These are phyloP conservation scores for Pyrrhoderma lamaoense DNA, from an alignment of 1,284 basidiomycete genomes.

Conservation along the genomic window DNA sequence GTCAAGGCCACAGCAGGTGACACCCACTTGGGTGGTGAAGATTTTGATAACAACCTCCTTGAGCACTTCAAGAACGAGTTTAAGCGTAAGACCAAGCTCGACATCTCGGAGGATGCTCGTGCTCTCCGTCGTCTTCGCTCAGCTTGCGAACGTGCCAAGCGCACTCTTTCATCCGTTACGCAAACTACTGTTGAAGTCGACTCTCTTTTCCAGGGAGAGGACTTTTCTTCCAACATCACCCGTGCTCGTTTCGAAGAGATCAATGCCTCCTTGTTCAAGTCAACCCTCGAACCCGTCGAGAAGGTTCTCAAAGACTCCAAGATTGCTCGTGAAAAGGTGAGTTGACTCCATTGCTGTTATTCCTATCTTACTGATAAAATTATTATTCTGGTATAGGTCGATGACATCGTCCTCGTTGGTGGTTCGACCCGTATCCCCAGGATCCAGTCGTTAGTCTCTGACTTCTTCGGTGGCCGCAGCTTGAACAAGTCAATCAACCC, in stretches of 20 bases:
- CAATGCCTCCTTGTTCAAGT: slow-evolving; percentile 91
- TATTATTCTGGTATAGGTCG: slow-evolving; percentile 47
- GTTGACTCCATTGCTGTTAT: no score
- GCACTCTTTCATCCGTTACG: slow-evolving; percentile 94
- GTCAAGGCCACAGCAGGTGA: slow-evolving; percentile 98
- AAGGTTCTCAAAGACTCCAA: slow-evolving; percentile 99
- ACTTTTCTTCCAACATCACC: slow-evolving; percentile 95
- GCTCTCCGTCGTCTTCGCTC: slow-evolving; percentile 91
- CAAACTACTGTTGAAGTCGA: slow-evolving; percentile 99
- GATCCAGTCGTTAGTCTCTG: slow-evolving; percentile 96
- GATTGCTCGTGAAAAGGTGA: slow-evolving; percentile 84
- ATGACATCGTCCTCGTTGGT: slow-evolving; percentile 99
- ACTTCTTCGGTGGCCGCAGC: slow-evolving; percentile 95
- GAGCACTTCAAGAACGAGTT: slow-evolving; percentile 99
- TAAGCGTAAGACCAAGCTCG: slow-evolving; percentile 95
- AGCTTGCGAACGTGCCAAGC: slow-evolving; percentile 99
- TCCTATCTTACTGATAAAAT: background rate
- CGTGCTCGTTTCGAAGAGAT: slow-evolving; percentile 99
- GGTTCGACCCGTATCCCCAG: slow-evolving; percentile 99
- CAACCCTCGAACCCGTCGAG: slow-evolving; percentile 96
- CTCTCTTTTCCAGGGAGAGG: slow-evolving; percentile 93
- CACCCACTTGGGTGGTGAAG: slow-evolving; percentile 96
- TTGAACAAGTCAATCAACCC: slow-evolving; percentile 99
- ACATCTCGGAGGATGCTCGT: slow-evolving; percentile 94
- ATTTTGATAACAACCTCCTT: slow-evolving; percentile 96